These are phyloP conservation scores for Dorcoceras hygrometricum DNA, from an alignment of 257 asterid species.

Conservation along the genomic window DNA sequence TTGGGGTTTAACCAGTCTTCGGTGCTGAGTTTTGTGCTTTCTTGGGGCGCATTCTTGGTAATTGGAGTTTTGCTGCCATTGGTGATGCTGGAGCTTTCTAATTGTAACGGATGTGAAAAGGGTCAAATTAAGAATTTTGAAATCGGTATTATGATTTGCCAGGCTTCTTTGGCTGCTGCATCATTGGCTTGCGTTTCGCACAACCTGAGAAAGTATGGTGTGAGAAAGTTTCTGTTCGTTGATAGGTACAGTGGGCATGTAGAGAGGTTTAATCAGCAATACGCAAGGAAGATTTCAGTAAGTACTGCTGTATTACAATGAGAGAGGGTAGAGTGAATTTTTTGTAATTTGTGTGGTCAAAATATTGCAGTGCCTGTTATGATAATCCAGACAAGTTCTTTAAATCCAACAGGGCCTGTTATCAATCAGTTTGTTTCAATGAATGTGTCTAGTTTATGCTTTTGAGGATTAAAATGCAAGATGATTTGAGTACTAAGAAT, in stretches of 20 bases:
- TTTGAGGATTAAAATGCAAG: too few species aligned
- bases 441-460: background rate
- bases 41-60: constrained; percentile 54
- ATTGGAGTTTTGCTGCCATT: constrained; percentile 58
- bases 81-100: constrained; percentile 54
- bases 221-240: constrained; percentile 76
- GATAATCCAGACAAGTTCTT: too few species aligned
- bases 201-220: constrained; percentile 69
- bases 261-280: constrained; percentile 57
- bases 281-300: constrained; percentile 61
- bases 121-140: constrained; percentile 72
- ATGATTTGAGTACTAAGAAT: too few species aligned
- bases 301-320: constrained; percentile 34
- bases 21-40: constrained; percentile 34
- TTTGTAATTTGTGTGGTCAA: too few species aligned
- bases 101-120: constrained; percentile 64
- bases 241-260: constrained; percentile 73
- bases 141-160: constrained; percentile 65
- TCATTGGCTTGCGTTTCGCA: constrained; percentile 71
- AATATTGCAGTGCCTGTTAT: too few species aligned
- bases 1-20: constrained; percentile 67
- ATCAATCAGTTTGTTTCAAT: too few species aligned
- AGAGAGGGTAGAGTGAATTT: background rate
- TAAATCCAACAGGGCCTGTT: too few species aligned
- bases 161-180: constrained; percentile 66